Base-by-base conservation (phyloP, 306 rosid species). In the Cercis canadensis region DNA sequence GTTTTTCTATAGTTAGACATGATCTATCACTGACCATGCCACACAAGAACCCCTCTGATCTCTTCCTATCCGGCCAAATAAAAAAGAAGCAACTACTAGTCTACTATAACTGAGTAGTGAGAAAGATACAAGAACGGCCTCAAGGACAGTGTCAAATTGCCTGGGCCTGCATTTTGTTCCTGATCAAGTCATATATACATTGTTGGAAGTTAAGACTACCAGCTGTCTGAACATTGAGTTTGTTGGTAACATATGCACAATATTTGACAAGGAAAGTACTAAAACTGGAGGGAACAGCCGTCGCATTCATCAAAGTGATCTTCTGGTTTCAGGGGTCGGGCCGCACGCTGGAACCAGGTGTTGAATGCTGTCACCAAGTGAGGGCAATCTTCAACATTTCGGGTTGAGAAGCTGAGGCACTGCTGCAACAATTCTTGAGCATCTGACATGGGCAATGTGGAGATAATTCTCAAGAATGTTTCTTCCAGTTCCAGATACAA, bases 301-400 rank as follows among this genome's bases (percentile, higher is more conserved):
- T 31, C 60, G 78, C 65, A 65, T 18, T 62, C 78, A 81, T 61
- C 75, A 39, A 8, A 50, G 17, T 43, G 66, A 53, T 64, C 52
- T 63, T 72, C 85, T 8, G 74, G 69, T 64, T 65, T 86, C 0
- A 78, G 69, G 16, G 89, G 83, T 19, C 37, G 82, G 1, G 85
- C 81, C 10, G 95, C 92, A 14, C 97, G 98, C 33, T 92, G 88
- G 82, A 94, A 94, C 98, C 98, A 94, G 68, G 92, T 94, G 75
- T 94, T 81, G 84, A 94, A 94, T 1, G 97, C 98, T 1, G 67
- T 76, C 16, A 91, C 80, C 79, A 94, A 78, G 83, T 94, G 98
- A 39, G 91, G 90, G 61, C 98, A 94, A 40, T 94, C 98, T 18
- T 93, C 98, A 4, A 87, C 90, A 52, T 86, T 84, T 63, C 96